A percentile compares a stretch with the other conserved stretches of the same genome.
Conservation (phyloP, 208 protist species). For the Entamoeba nuttalli region DNA sequence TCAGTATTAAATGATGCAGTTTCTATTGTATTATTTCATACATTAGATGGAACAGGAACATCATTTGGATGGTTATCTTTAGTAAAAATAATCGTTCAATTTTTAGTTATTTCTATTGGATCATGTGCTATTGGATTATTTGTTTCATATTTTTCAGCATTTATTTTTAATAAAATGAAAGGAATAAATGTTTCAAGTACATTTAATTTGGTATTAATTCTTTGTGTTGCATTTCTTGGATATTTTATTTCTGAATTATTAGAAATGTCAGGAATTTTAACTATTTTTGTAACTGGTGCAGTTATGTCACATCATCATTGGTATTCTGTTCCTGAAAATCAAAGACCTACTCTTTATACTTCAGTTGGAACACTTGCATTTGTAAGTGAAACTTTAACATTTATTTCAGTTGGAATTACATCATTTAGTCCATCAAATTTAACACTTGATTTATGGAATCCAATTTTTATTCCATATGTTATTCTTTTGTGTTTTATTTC, state of each 20-base stretch:
- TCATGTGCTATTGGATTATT: not conserved
- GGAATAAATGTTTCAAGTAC: not conserved
- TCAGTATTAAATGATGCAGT: conserved; percentile 33
- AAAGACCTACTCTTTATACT: not conserved
- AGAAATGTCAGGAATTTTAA: not conserved
- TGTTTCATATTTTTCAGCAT: not conserved
- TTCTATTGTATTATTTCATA: conserved; percentile 21
- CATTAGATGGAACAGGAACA: not conserved
- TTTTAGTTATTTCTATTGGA: not conserved
- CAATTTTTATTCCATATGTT: not conserved
- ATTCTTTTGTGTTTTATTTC: not conserved
- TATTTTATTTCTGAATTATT: not conserved
- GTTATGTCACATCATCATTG: not conserved
- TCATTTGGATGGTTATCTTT: not conserved
- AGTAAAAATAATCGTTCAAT: not conserved
- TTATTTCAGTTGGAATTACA: not conserved
- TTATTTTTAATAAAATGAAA: not conserved
- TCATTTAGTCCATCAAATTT: not conserved
- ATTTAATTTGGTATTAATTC: not conserved
- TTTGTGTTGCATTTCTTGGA: not conserved
- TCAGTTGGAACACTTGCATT: not conserved
- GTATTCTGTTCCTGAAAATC: not conserved
- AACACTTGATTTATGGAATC: not conserved
- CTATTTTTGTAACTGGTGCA: not conserved
- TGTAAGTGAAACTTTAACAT: not conserved